Percentiles rank a stretch among this genome's conserved stretches.
phyloP scores from a whole-genome alignment of 208 protist genomes.

The Leishmania arabica region DNA sequence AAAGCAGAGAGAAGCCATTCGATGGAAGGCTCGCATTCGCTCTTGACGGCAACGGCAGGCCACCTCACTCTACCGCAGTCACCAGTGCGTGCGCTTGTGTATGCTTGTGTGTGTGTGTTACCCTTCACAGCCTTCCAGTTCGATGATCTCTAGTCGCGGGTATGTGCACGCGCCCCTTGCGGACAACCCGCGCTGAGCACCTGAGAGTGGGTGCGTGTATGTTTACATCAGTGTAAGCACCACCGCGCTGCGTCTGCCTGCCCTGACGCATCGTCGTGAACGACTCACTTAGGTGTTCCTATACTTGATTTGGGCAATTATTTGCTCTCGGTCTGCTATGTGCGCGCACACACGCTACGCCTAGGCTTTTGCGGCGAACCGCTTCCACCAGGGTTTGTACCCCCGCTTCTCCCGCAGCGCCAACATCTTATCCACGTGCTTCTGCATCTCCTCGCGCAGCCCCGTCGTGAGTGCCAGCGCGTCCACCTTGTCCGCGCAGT shows the following conservation, averaged over 20 bases:
- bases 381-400: constrained; percentile 51
- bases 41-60: neutral
- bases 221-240: neutral
- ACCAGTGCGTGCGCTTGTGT: neutral
- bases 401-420: constrained; percentile 35
- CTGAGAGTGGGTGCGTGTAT: neutral
- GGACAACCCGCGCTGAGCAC: neutral
- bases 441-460: constrained; percentile 79
- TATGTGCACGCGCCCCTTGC: neutral
- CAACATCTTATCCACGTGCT: constrained; percentile 57
- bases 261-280: neutral
- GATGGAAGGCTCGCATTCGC: neutral
- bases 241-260: neutral
- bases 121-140: neutral
- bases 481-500: too few relatives aligned
- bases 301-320: neutral
- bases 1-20: neutral
- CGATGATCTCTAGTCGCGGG: neutral
- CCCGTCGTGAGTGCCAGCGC: constrained; percentile 14
- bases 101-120: neutral
- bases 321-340: neutral
- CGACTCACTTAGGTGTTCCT: neutral
- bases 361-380: neutral
- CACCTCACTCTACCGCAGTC: neutral
- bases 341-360: neutral